Percentiles rank a stretch among this genome's conserved stretches.
Conservation (phyloP, 495 filamentous ascomycete species). For the Collariella sp. region DNA sequence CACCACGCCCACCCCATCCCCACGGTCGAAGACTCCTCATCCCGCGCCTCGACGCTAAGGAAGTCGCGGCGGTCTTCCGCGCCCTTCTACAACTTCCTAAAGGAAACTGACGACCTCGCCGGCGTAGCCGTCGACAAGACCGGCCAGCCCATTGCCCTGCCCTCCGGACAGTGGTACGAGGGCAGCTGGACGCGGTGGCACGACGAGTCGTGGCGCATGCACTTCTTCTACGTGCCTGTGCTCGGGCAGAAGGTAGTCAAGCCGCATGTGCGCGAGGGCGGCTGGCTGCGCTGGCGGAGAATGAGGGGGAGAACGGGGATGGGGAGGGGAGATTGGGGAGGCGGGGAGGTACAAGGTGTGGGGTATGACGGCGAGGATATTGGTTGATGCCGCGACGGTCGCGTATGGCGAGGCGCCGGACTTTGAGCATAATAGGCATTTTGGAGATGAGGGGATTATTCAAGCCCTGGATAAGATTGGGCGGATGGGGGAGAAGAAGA, state of each 20-base stretch:
- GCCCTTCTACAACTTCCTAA: slow-evolving; percentile 66
- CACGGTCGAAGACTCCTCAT: slow-evolving; percentile 62
- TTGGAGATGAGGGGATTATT: slow-evolving; percentile 76
- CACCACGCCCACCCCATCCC: slow-evolving; percentile 7
- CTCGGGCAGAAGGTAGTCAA: slow-evolving; percentile 51
- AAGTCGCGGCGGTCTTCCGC: slow-evolving; percentile 90
- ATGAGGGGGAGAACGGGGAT: slow-evolving; percentile 12
- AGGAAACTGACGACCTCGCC: slow-evolving; percentile 36
- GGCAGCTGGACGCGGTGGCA: slow-evolving; percentile 60
- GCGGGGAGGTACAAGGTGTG: slow-evolving; percentile 66
- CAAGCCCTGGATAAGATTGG: slow-evolving; percentile 51
- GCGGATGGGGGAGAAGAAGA: slow-evolving; percentile 48
- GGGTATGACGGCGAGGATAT: slow-evolving; percentile 83
- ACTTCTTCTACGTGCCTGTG: slow-evolving; percentile 82
- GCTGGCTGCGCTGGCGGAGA: slow-evolving; percentile 24
- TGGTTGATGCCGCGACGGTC: slow-evolving; percentile 76
- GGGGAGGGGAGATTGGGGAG: slow-evolving; percentile 34
- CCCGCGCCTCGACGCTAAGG: slow-evolving; percentile 68
- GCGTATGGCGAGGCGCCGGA: slow-evolving; percentile 75
- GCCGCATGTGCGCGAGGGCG: slow-evolving; percentile 35
- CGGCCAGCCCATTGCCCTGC: slow-evolving; percentile 21
- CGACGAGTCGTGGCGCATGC: slow-evolving; percentile 60
- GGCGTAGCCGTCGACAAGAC: neutral
- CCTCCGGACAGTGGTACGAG: slow-evolving; percentile 57
- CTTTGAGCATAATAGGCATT: slow-evolving; percentile 71